A percentile compares a stretch with the other conserved stretches of the same genome.
These are phyloP conservation scores for Rhizopogon vinicolor DNA, from an alignment of 768 basidiomycete genomes.

Conservation along the genomic window DNA sequence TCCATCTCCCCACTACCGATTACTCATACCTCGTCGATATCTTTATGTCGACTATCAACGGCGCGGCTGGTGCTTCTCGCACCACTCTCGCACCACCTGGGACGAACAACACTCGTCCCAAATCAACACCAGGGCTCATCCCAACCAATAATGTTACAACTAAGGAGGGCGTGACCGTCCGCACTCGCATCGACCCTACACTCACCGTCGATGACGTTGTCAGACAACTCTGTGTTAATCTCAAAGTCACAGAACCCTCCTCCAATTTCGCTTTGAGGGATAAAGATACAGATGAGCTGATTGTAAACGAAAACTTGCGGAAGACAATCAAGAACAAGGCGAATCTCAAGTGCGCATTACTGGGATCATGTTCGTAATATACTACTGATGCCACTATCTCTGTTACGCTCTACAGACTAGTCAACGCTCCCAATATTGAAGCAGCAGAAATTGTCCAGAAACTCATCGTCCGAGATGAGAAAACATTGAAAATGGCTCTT, in stretches of 20 bases:
- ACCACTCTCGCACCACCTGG: slow-evolving; percentile 21
- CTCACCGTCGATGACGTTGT: slow-evolving; percentile 83
- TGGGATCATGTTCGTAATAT: neutral
- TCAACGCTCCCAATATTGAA: slow-evolving; percentile 75
- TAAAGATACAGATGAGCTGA: slow-evolving; percentile 69
- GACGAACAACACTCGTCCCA: slow-evolving; percentile 30
- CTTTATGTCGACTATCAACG: slow-evolving; percentile 26
- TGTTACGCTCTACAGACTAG: slow-evolving; percentile 39
- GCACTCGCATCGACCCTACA: slow-evolving; percentile 81
- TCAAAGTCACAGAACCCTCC: slow-evolving; percentile 73
- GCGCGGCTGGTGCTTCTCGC: slow-evolving; percentile 26
- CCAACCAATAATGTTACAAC: slow-evolving; percentile 86
- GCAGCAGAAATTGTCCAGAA: slow-evolving; percentile 74
- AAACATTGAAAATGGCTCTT: slow-evolving; percentile 58
- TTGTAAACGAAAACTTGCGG: slow-evolving; percentile 83
- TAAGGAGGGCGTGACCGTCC: slow-evolving; percentile 67
- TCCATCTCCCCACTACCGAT: neutral
- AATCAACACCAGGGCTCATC: slow-evolving; percentile 47
- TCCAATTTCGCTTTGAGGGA: slow-evolving; percentile 76
- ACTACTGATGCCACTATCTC: slow-evolving; percentile 5
- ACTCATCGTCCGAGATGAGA: slow-evolving; percentile 55
- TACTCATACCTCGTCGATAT: slow-evolving; percentile 27
- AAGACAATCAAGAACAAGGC: slow-evolving; percentile 77
- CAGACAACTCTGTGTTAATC: slow-evolving; percentile 74
- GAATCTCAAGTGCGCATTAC: slow-evolving; percentile 62